Base-by-base conservation (phyloP, 164 flowering plant species). In the Macadamia integrifolia region DNA sequence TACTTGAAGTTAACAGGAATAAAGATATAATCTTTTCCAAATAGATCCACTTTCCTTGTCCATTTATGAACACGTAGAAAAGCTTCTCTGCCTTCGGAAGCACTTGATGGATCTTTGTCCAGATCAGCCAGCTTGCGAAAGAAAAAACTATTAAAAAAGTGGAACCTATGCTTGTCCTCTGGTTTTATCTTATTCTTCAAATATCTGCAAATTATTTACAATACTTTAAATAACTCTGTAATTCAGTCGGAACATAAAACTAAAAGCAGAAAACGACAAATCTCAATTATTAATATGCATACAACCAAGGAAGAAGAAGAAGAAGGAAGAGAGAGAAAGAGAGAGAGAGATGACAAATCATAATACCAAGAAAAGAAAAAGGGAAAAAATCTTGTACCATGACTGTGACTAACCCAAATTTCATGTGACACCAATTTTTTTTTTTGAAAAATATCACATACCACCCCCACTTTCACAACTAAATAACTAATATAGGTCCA, bases 1-100 rank as follows among this genome's bases (percentile, higher is more conserved):
- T 86, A 94, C 99, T 79, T 92, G 88, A 82, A 90, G 76, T 94
- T 94, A 69, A 94, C 88, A 62, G 99, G 99, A 72, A 94, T 84
- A 74, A 92, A 89, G 68, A 92, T 69, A 73, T 80, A 94, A 78
- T 94, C 97, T 80, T 90, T 94, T 70, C 82, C 91, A 81, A 95
- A 92, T 65, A 94, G 73, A 79, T 90, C 81, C 58, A 94, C 84
- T 82, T 94, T 94, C 76, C 96, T 84, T 30, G 99, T 94, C 99
- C 99, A 94, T 71, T 90, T 92, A 46, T 86, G 92, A 71, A 94
- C 99, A 78, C 94, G 97, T 43, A 76, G 87, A 77, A 92, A 94
- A 73, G 96, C 97, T 66, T 90, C 95, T 71, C 81, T 84, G 62
- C 99, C 97, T 74, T 90, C 96, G 60, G 81, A 81, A 70, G 81